Base-by-base conservation (phyloP, 164 flowering plant species). In the Kalanchoe fedtschenkoi region DNA sequence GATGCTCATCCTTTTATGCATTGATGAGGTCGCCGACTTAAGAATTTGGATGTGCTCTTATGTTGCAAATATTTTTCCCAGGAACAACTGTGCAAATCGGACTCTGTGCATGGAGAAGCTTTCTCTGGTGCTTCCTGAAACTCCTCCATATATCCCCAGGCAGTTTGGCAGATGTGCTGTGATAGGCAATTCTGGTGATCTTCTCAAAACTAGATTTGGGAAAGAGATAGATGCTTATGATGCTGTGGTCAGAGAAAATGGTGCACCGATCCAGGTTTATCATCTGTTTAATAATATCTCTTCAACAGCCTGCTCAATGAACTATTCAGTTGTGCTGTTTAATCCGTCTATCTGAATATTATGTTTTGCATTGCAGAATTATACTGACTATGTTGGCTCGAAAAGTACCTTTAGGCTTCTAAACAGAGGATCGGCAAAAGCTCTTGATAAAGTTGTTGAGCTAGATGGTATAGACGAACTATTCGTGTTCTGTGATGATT, bases 381-480 rank as follows among this genome's bases (percentile, higher is more conserved):
- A 78, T 68, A 81, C 96, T 6, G 84, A 84, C 24, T 75, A 81
- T 73, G 99, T 88, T 29, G 99, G 99, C 53, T 74, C 66, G 55
- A 95, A 88, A 66, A 82, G 92, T 68, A 87, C 95, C 65, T 95
- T 95, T 72, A 86, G 91, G 61, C 85, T 86, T 61, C 85, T 86
- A 51, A 86, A 86, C 59, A 74, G 99, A 66, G 97, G 99, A 51
- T 95, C 99, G 63, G 99, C 99, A 3, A 88, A 95, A 83, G 97
- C 96, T 65, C 91, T 88, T 39, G 97, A 95, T 78, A 95, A 95
- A 82, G 99, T 95, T 72, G 93, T 84, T 21, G 95, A 90, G 71
- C 74, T 95, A 68, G 91, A 95, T 82, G 97, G 99, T 95, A 81
- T 58, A 66, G 61, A 34, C 62, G 61, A 5, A 28, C 60, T 41